Evolutionary conservation across 106 monocot genomes (phyloP).

Genomic region (Dendrobium catenatum): DNA sequence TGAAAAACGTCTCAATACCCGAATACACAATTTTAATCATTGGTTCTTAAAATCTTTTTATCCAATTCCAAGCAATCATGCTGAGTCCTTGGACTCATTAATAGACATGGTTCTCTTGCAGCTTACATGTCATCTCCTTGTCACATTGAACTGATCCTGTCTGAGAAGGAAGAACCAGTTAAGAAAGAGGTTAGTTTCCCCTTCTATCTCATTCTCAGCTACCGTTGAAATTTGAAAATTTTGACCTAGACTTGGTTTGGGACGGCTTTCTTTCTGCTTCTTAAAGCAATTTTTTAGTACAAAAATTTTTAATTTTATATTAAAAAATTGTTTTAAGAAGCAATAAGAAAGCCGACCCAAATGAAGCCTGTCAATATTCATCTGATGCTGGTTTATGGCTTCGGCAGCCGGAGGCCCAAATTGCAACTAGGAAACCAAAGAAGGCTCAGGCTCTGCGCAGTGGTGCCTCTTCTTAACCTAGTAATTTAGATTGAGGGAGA

Average conservation of each 20-base stretch:
- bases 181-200: slow-evolving; percentile 64
- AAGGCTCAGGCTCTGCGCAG: slow-evolving; percentile 8
- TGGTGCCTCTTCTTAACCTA: slow-evolving; percentile 7
- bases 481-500: not conserved
- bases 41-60: too few relatives aligned
- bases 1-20: too few relatives aligned
- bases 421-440: slow-evolving; percentile 14
- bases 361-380: not conserved
- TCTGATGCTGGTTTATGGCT: not conserved
- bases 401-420: slow-evolving; percentile 18
- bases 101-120: slow-evolving; percentile 4
- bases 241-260: too few relatives aligned
- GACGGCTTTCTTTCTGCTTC: too few relatives aligned
- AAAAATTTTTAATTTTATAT: too few relatives aligned
- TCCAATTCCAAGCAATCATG: too few relatives aligned
- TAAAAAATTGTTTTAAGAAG: too few relatives aligned
- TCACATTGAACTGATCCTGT: slow-evolving; percentile 77
- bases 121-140: slow-evolving; percentile 94
- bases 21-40: too few relatives aligned
- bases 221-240: too few relatives aligned
- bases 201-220: not conserved
- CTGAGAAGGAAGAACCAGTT: slow-evolving; percentile 87
- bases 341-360: too few relatives aligned
- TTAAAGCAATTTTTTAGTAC: too few relatives aligned
- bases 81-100: too few relatives aligned